phyloP scores from a whole-genome alignment of 2,329 filamentous ascomycete genomes.

The Lasiodiplodia gonubiensis region DNA sequence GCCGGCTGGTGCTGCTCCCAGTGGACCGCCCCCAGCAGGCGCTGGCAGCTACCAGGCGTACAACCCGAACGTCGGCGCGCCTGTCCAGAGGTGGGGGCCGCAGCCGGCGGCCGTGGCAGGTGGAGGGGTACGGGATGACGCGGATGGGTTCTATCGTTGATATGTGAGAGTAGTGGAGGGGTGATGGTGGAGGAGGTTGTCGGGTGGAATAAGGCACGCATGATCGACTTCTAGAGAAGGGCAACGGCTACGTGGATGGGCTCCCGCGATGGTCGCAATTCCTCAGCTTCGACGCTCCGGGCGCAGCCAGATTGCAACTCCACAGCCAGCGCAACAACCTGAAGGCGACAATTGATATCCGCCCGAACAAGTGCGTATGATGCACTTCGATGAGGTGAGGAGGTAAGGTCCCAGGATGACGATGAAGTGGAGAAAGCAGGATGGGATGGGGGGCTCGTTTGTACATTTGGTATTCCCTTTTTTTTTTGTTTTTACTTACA shows the following conservation, averaged over 20 bases:
- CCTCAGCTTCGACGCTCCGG: neutral
- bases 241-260: neutral
- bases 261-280: slow-evolving; percentile 15
- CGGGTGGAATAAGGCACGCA: neutral
- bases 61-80: slow-evolving; percentile 32
- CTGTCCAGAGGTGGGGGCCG: slow-evolving; percentile 26
- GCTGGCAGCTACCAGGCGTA: slow-evolving; percentile 39
- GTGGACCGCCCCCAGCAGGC: slow-evolving; percentile 9
- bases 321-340: too few relatives aligned
- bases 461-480: neutral
- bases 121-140: slow-evolving; percentile 38
- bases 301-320: neutral
- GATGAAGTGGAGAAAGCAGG: neutral
- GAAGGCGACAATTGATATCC: too few relatives aligned
- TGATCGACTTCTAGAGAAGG: neutral
- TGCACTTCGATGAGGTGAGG: neutral
- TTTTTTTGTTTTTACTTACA: neutral
- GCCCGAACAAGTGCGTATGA: neutral
- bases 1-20: slow-evolving; percentile 20
- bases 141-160: slow-evolving; percentile 39
- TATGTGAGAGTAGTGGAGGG: neutral
- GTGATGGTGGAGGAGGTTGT: neutral
- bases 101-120: slow-evolving; percentile 38
- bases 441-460: neutral
- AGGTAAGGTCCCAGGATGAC: neutral